These are phyloP conservation scores for Nicotiana tomentosiformis DNA, from an alignment of 257 asterid genomes.

Conservation along the genomic window DNA sequence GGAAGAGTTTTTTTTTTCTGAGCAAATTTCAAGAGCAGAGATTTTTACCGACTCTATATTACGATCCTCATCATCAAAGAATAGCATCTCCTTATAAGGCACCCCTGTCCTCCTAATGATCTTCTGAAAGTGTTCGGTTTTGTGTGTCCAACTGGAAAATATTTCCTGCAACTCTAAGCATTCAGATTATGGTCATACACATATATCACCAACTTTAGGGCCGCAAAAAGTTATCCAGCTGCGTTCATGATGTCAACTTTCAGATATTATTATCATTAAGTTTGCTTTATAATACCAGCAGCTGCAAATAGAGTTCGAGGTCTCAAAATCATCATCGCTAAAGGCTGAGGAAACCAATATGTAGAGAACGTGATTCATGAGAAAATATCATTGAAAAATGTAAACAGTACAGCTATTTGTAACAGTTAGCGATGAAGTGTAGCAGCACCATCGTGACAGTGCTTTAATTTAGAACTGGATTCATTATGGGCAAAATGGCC, in stretches of 20 bases:
- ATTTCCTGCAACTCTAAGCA: conserved; percentile 26
- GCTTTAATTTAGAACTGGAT: neutral
- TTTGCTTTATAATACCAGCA: neutral
- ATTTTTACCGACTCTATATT: conserved; percentile 21
- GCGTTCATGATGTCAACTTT: too few relatives aligned
- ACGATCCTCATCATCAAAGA: conserved; percentile 34
- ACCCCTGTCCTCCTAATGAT: conserved; percentile 20
- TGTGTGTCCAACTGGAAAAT: conserved; percentile 30
- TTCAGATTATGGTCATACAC: neutral
- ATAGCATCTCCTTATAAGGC: conserved; percentile 29
- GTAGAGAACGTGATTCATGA: neutral
- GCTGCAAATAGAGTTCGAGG: neutral
- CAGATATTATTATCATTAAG: too few relatives aligned
- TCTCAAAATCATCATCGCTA: neutral
- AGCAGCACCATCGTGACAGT: neutral
- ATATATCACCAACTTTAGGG: neutral
- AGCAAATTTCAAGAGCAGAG: neutral
- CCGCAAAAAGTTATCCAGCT: neutral
- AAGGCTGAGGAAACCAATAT: neutral
- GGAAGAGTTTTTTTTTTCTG: neutral
- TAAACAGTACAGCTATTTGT: neutral
- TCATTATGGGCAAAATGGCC: too few relatives aligned
- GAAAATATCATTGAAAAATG: neutral
- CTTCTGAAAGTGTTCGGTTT: conserved; percentile 32
- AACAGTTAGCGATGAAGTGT: neutral